A percentile compares a stretch with the other conserved stretches of the same genome.
Conservation (phyloP, 495 filamentous ascomycete genomes). For the Tuber brumale region DNA sequence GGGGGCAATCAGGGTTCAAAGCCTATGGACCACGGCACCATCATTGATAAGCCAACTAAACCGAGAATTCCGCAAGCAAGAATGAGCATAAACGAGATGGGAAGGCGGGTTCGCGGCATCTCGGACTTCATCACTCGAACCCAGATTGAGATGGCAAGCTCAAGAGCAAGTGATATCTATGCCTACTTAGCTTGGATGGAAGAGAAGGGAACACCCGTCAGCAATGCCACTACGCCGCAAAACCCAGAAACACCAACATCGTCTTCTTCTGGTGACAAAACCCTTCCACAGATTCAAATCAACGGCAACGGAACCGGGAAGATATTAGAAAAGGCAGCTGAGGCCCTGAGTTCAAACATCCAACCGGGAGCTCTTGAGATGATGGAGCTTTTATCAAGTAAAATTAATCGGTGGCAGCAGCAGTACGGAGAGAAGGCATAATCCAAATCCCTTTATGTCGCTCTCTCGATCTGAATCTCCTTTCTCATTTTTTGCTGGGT, state of each 20-base stretch:
- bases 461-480: background rate
- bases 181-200: conserved; percentile 42
- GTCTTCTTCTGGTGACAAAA: conserved; percentile 25
- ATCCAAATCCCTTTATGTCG: background rate
- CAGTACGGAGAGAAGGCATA: conserved; percentile 38
- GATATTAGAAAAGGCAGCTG: conserved; percentile 37
- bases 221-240: conserved; percentile 38
- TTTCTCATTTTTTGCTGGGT: background rate
- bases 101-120: conserved; percentile 71
- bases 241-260: conserved; percentile 32
- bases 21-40: conserved; percentile 28
- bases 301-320: conserved; percentile 38
- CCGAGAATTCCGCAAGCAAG: conserved; percentile 47
- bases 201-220: conserved; percentile 39
- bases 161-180: conserved; percentile 40
- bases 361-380: conserved; percentile 37
- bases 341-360: conserved; percentile 29
- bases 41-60: conserved; percentile 41
- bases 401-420: conserved; percentile 42
- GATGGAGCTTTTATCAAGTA: conserved; percentile 41
- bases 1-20: conserved; percentile 36
- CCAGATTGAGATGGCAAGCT: conserved; percentile 74
- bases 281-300: conserved; percentile 38
- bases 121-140: conserved; percentile 85
- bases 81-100: conserved; percentile 87